Conservation (phyloP, 1,284 basidiomycete genomes). For the Schizophyllum commune region DNA sequence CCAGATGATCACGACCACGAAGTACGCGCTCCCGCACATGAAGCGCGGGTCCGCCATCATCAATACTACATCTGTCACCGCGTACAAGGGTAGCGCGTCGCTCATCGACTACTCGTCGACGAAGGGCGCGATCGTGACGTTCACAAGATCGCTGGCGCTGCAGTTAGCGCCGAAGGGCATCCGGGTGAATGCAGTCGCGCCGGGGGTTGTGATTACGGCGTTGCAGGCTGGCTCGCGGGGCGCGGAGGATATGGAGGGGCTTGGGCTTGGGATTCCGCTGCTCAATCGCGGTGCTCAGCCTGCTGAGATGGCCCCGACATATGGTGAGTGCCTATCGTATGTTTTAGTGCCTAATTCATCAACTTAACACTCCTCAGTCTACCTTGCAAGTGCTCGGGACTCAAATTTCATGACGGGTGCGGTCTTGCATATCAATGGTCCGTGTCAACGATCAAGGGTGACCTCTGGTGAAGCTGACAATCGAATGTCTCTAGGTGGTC, state of each 20-base stretch:
- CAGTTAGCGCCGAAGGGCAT: slow-evolving; percentile 54
- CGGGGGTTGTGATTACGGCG: slow-evolving; percentile 47
- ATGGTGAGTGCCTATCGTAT: slow-evolving; percentile 18
- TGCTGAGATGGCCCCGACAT: slow-evolving; percentile 45
- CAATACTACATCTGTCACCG: slow-evolving; percentile 57
- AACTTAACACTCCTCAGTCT: not conserved
- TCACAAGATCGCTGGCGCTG: slow-evolving; percentile 46
- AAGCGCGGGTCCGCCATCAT: slow-evolving; percentile 54
- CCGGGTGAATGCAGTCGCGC: slow-evolving; percentile 47
- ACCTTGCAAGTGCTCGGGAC: slow-evolving; percentile 33
- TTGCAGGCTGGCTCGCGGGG: slow-evolving; percentile 45
- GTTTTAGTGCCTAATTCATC: not conserved
- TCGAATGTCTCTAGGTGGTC: slow-evolving; percentile 9
- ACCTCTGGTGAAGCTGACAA: not conserved
- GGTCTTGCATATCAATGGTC: slow-evolving; percentile 24
- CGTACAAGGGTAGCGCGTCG: slow-evolving; percentile 33
- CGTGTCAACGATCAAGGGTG: not conserved
- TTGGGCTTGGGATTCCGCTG: slow-evolving; percentile 27
- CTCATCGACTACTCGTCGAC: slow-evolving; percentile 49
- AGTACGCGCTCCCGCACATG: slow-evolving; percentile 51
- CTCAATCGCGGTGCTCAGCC: slow-evolving; percentile 47
- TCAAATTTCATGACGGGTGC: slow-evolving; percentile 30
- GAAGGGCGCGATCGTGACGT: slow-evolving; percentile 51
- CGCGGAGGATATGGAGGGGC: slow-evolving; percentile 41
- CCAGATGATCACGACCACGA: slow-evolving; percentile 48